Conservation (phyloP, 1,139 yeast species). For the Scheffersomyces quercinus region DNA sequence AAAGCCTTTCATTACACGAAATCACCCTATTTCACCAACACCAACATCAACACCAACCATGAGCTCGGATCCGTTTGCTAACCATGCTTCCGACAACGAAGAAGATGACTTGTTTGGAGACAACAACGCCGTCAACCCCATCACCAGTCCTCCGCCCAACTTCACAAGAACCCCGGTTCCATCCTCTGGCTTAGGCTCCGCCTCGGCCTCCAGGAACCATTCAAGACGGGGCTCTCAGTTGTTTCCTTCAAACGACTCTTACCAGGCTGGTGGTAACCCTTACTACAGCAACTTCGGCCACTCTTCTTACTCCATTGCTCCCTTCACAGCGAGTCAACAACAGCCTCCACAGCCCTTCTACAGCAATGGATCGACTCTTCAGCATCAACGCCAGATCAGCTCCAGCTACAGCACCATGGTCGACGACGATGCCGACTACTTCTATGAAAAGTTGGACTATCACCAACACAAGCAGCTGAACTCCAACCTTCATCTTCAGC, state of each 20-base stretch:
- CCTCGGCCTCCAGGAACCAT: slow-evolving; percentile 4
- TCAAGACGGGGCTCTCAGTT: slow-evolving; percentile 8
- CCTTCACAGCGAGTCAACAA: background rate
- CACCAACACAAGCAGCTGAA: slow-evolving; percentile 1
- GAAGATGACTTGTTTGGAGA: slow-evolving; percentile 13
- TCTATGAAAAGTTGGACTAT: slow-evolving; percentile 15
- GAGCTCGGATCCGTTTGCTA: background rate
- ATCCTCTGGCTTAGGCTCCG: background rate
- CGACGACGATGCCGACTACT: slow-evolving; percentile 20
- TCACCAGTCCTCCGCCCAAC: slow-evolving; percentile 2
- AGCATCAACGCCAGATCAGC: slow-evolving; percentile 12
- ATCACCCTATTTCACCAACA: background rate
- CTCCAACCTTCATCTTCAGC: background rate
- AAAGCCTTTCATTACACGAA: background rate
- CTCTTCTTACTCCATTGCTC: background rate
- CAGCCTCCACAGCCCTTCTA: slow-evolving; percentile 1
- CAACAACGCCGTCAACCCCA: slow-evolving; percentile 3
- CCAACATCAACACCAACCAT: background rate
- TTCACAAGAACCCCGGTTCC: background rate
- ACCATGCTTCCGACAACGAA: slow-evolving; percentile 1
- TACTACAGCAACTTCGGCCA: background rate
- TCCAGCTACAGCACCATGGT: slow-evolving; percentile 23
- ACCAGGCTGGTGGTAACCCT: background rate
- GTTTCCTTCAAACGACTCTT: background rate
- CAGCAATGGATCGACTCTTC: background rate